Conservation (phyloP, 257 asterid genomes). For the Nemophila menziesii region DNA sequence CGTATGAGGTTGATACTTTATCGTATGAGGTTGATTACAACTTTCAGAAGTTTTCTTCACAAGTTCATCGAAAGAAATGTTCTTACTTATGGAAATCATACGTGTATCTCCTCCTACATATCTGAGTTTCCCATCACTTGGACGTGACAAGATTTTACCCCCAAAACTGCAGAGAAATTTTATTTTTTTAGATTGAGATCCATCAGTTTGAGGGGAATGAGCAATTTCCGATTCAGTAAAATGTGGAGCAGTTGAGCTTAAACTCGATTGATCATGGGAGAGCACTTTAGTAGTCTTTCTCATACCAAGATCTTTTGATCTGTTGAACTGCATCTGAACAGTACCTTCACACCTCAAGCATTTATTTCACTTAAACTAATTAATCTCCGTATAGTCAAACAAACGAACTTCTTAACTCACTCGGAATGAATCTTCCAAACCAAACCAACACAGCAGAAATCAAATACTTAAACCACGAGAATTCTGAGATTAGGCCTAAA, state of each 20-base stretch:
- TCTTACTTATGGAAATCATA: constrained; percentile 35
- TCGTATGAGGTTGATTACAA: constrained; percentile 42
- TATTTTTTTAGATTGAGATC: constrained; percentile 36
- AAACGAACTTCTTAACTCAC: too few species aligned
- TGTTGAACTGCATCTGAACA: constrained; percentile 4
- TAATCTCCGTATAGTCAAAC: neutral
- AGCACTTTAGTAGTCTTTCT: constrained; percentile 19
- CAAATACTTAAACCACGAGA: too few species aligned
- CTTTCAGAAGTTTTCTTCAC: constrained; percentile 37
- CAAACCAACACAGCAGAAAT: too few species aligned
- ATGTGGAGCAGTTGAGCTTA: constrained; percentile 16
- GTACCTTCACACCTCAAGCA: neutral
- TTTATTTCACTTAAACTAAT: neutral
- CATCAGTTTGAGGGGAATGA: constrained; percentile 26
- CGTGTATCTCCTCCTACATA: constrained; percentile 63
- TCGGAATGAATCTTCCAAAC: too few species aligned
- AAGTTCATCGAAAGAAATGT: constrained; percentile 38
- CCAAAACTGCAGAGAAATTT: constrained; percentile 58
- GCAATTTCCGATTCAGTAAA: constrained; percentile 35
- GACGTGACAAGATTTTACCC: constrained; percentile 49
- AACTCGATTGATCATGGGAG: constrained; percentile 17
- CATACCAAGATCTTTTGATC: constrained; percentile 41
- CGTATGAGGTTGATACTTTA: constrained; percentile 57
- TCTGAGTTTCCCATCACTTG: constrained; percentile 63
- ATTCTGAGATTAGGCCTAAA: too few species aligned